Conservation (phyloP, 805 yeast genomes). For the Suhomyces kilbournensis region DNA sequence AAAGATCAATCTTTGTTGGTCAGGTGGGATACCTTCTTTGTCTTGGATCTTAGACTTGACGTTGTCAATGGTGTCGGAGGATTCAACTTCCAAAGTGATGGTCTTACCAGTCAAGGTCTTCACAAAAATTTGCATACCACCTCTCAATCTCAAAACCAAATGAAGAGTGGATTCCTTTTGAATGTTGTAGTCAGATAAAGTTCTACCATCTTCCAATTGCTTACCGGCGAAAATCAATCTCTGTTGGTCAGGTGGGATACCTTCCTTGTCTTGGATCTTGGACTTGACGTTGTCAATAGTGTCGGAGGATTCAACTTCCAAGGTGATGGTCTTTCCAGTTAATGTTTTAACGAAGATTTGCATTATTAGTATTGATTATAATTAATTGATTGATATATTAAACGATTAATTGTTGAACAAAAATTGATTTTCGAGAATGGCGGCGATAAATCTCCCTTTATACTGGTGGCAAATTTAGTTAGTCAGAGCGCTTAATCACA, state of each 20-base stretch:
- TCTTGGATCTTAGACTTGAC: slow-evolving; percentile 53
- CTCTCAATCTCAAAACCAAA: slow-evolving; percentile 95
- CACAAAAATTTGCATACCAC: slow-evolving; percentile 48
- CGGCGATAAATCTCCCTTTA: slow-evolving; percentile 1
- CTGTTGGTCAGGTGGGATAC: slow-evolving; percentile 99
- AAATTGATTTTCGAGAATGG: neutral
- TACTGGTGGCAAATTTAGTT: slow-evolving; percentile 3
- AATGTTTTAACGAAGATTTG: slow-evolving; percentile 99
- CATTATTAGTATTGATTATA: slow-evolving; percentile 40
- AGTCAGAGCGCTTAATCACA: slow-evolving; percentile 3
- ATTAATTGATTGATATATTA: slow-evolving; percentile 40
- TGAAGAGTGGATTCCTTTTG: slow-evolving; percentile 99
- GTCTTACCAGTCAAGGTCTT: slow-evolving; percentile 63
- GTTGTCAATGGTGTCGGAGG: slow-evolving; percentile 95
- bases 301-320: slow-evolving; percentile 98
- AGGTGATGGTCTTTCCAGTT: slow-evolving; percentile 98
- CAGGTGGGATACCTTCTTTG: slow-evolving; percentile 46
- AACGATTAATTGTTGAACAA: slow-evolving; percentile 30
- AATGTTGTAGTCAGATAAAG: slow-evolving; percentile 98
- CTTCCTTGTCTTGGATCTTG: slow-evolving; percentile 98
- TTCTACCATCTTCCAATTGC: slow-evolving; percentile 99
- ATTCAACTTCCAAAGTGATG: slow-evolving; percentile 91
- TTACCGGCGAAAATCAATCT: slow-evolving; percentile 99
- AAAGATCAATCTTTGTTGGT: slow-evolving; percentile 48
- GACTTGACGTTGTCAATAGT: slow-evolving; percentile 98